phyloP scores from a whole-genome alignment of 2,329 filamentous ascomycete species.

The Aspergillus calidoustus region DNA sequence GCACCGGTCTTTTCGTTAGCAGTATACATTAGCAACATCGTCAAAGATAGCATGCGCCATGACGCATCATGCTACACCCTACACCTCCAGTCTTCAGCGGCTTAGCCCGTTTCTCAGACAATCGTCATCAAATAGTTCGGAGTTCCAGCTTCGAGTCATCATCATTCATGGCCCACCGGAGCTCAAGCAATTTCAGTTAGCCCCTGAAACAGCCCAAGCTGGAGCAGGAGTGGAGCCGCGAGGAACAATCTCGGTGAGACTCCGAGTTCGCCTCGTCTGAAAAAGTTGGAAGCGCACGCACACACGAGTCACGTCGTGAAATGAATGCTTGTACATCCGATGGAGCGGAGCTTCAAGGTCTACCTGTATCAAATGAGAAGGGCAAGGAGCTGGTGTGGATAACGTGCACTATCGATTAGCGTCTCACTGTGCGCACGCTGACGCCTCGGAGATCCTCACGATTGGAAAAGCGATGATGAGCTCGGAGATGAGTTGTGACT shows the following conservation, averaged over 20 bases:
- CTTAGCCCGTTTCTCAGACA: background rate
- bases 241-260: constrained; percentile 10
- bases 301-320: background rate
- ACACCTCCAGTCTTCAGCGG: background rate
- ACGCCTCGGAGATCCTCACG: constrained; percentile 1
- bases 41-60: background rate
- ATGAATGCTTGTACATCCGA: background rate
- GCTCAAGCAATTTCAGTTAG: background rate
- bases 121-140: constrained; percentile 8
- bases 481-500: constrained; percentile 14
- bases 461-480: background rate
- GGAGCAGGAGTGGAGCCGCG: background rate
- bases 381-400: constrained; percentile 3
- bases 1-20: background rate
- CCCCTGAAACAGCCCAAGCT: background rate
- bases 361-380: constrained; percentile 17
- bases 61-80: constrained; percentile 3
- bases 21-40: background rate
- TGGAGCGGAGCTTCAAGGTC: constrained; percentile 1
- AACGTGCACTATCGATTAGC: constrained; percentile 3
- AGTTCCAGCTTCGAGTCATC: background rate
- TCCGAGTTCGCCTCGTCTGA: background rate
- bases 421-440: constrained; percentile 1
- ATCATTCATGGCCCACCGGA: constrained; percentile 1
- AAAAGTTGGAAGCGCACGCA: background rate